Percentiles rank a stretch among this genome's conserved stretches.
phyloP scores from a whole-genome alignment of 2,329 filamentous ascomycete species.

The Aphanocladium album region DNA sequence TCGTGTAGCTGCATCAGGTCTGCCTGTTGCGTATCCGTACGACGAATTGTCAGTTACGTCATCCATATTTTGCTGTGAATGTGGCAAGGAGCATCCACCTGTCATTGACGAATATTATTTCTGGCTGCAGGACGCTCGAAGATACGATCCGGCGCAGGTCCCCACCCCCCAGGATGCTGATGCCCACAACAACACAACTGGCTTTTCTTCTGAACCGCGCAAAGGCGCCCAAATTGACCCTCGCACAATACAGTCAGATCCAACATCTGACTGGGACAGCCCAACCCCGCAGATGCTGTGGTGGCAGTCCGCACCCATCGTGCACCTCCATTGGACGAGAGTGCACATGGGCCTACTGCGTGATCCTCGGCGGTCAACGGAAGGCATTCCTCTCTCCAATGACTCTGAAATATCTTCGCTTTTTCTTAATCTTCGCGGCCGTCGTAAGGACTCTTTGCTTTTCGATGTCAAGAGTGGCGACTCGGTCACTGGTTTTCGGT shows the following conservation, averaged over 20 bases:
- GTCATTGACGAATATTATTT: slow-evolving; percentile 10
- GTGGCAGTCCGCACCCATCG: neutral
- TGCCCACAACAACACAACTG: neutral
- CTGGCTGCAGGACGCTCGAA: slow-evolving; percentile 6
- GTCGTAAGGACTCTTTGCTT: slow-evolving; percentile 2
- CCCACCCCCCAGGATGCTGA: slow-evolving; percentile 4
- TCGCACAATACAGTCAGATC: slow-evolving; percentile 9
- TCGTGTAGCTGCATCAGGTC: slow-evolving; percentile 6
- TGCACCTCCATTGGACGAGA: slow-evolving; percentile 5
- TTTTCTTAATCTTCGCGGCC: slow-evolving; percentile 4
- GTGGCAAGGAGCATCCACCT: neutral
- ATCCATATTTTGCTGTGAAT: neutral
- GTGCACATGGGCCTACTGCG: slow-evolving; percentile 7
- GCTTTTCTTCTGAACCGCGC: neutral
- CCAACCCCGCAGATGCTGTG: slow-evolving; percentile 4
- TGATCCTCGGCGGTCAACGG: slow-evolving; percentile 3
- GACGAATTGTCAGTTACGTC: neutral
- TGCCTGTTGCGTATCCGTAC: neutral
- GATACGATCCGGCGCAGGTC: slow-evolving; percentile 3
- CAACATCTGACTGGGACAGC: slow-evolving; percentile 9
- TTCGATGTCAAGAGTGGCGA: slow-evolving; percentile 1
- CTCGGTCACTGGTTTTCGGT: slow-evolving; percentile 4
- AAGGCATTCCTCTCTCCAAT: slow-evolving; percentile 4
- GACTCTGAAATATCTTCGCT: neutral
- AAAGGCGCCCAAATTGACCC: slow-evolving; percentile 1